Evolutionary conservation across 331 rosid genomes (phyloP).

Genomic region (Pyracantha coccinea): DNA sequence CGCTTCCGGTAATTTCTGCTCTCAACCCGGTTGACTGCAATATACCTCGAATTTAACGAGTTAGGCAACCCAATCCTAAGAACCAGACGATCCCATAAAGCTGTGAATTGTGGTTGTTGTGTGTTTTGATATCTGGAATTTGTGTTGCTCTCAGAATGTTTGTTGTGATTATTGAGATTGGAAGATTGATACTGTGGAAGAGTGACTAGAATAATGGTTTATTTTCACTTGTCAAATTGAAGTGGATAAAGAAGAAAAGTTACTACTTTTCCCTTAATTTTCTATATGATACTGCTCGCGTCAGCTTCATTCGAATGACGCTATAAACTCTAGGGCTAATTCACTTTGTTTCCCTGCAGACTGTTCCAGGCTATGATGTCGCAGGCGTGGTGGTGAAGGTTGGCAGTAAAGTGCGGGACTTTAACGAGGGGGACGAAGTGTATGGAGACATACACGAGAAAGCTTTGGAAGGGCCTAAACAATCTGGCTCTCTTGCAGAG

Average conservation of each 20-base stretch:
- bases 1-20: slow-evolving; percentile 86
- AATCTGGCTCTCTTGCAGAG: slow-evolving; percentile 86
- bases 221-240: neutral
- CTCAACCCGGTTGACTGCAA: too few relatives aligned
- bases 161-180: neutral
- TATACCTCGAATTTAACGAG: too few relatives aligned
- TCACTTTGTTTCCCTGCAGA: slow-evolving; percentile 34
- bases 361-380: slow-evolving; percentile 93
- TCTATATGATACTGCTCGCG: neutral
- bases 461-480: slow-evolving; percentile 78
- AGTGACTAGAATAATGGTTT: neutral
- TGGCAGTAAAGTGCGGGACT: slow-evolving; percentile 65
- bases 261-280: neutral
- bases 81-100: neutral
- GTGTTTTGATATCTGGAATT: neutral
- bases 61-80: too few relatives aligned
- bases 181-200: neutral
- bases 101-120: neutral
- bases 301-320: neutral
- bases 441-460: slow-evolving; percentile 84
- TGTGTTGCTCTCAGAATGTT: neutral
- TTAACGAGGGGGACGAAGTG: slow-evolving; percentile 82
- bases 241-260: neutral
- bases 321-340: neutral
- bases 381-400: slow-evolving; percentile 81